Base-by-base conservation (phyloP, 441 rosid species). In the Theobroma grandiflorum region DNA sequence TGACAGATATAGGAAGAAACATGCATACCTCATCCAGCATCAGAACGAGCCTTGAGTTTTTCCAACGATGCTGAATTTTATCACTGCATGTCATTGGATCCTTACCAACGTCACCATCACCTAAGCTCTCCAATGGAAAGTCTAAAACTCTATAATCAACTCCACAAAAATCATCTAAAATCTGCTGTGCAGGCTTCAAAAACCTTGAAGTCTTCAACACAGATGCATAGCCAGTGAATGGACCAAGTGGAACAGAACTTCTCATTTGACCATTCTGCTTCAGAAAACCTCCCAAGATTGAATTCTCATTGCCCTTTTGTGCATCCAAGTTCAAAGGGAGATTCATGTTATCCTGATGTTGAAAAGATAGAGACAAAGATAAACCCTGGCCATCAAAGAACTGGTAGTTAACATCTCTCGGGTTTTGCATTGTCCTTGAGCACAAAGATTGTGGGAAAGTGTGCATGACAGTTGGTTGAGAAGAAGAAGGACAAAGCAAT, bases 191-290 rank as follows among this genome's bases (percentile, higher is more conserved):
- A 2, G 98, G 98, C 83, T 84, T 94, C 89, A 96, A 82, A 78
- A 94, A 96, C 78, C 90, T 93, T 4, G 99, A 94, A 35, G 90
- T 95, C 79, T 89, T 91, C 74, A 96, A 80, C 72, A 96, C 87
- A 64, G 94, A 92, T 70, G 98, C 92, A 78, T 96, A 96, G 3
- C 98, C 98, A 1, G 97, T 92, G 77, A 93, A 96, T 0, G 98
- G 97, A 1, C 96, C 94, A 1, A 91, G 86, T 26, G 89, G 96
- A 16, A 64, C 90, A 37, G 64, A 55, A 43, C 37, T 73, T 73
- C 49, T 73, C 8, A 38, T 73, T 8, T n/a, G 76, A 2, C 45
- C 37, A 38, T 73, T 47, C 57, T 70, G 57, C n/a, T 45, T 31
- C 45, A 64, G 16, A 37, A 37, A 8, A 64, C 69, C 20, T 64